These are phyloP conservation scores for Crassisporium funariophilum DNA, from an alignment of 768 basidiomycete genomes.

Conservation along the genomic window DNA sequence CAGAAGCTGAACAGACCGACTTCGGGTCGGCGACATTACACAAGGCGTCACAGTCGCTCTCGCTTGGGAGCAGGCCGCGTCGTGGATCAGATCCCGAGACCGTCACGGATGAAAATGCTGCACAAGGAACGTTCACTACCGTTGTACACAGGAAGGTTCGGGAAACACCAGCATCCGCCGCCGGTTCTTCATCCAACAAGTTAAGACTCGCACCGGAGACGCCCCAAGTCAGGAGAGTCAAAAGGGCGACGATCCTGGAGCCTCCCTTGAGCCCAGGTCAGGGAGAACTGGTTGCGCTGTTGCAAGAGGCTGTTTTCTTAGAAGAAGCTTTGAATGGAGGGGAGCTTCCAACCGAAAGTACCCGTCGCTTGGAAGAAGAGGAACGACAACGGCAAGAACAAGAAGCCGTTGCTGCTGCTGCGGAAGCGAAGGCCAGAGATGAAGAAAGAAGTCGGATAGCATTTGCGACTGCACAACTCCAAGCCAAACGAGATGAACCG, in stretches of 20 bases:
- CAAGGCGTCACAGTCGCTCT: slow-evolving; percentile 25
- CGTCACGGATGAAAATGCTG: slow-evolving; percentile 10
- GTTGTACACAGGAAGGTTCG: slow-evolving; percentile 60
- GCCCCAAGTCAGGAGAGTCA: slow-evolving; percentile 29
- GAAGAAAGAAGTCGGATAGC: slow-evolving; percentile 29
- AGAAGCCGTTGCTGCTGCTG: slow-evolving; percentile 15
- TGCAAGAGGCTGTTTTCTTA: slow-evolving; percentile 60
- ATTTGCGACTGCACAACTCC: slow-evolving; percentile 23
- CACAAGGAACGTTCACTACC: slow-evolving; percentile 48
- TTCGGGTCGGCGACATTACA: slow-evolving; percentile 18
- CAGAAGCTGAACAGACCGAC: slow-evolving; percentile 19
- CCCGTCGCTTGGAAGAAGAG: slow-evolving; percentile 13
- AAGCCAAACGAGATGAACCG: slow-evolving; percentile 28
- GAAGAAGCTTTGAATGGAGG: slow-evolving; percentile 56
- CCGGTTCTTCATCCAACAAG: slow-evolving; percentile 17
- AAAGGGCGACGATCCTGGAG: slow-evolving; percentile 34
- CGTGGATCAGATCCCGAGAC: slow-evolving; percentile 8
- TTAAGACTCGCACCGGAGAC: slow-evolving; percentile 27
- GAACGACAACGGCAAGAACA: slow-evolving; percentile 19
- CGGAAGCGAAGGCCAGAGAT: slow-evolving; percentile 21
- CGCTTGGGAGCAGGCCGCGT: slow-evolving; percentile 12
- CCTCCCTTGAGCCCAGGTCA: slow-evolving; percentile 47
- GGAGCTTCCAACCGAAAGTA: slow-evolving; percentile 42
- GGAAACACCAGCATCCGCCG: slow-evolving; percentile 33
- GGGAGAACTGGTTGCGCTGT: slow-evolving; percentile 54